Base-by-base conservation (phyloP, 2,329 filamentous ascomycete genomes). In the Mycosphaerella sp. region DNA sequence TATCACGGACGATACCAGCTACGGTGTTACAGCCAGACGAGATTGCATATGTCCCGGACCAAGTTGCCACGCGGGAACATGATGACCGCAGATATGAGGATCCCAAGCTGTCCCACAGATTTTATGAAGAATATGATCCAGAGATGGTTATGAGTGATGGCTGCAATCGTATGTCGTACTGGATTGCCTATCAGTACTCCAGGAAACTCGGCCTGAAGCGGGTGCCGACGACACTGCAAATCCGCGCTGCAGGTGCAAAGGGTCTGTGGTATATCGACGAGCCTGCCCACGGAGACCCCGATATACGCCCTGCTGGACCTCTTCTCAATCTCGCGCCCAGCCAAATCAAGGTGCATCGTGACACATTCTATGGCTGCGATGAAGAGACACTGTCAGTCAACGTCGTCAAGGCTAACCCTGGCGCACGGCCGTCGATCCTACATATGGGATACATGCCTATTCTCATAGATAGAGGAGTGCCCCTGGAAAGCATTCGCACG, bases 371-470 rank as follows among this genome's bases (percentile, higher is more conserved):
- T 25, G 40, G 35, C 4, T 44, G 52, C 36, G 75, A 80, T 6
- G 55, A 53, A 48, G 66, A 71, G 25, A 63, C 64, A 0, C 73
- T 67, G 44, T 71, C 79, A 37, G 55, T 90, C 18, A 85, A 89
- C 56, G 74, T 89, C 4, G 71, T 77, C 3, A 73, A 71, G 3
- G 67, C 69, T 6, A 77, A 78, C 0, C 66, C 68, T 0, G 67
- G 72, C 2, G 70, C 79, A 3, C 73, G 65, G 10, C 68, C 79
- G 0, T 80, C 82, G 0, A 70, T 73, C 0, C 69, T 90, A 0
- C 87, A 89, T 59, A 69, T 78, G 0, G 84, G 87, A 25, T 81
- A 89, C 44, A 75, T 91, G 1, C 79, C 82, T 0, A 79, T 91
- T 0, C 68, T 91, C 0, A 72, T 81, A 14, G 79, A 85, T 30